Conservation (phyloP, 441 rosid genomes). For the Geranium incanum region DNA sequence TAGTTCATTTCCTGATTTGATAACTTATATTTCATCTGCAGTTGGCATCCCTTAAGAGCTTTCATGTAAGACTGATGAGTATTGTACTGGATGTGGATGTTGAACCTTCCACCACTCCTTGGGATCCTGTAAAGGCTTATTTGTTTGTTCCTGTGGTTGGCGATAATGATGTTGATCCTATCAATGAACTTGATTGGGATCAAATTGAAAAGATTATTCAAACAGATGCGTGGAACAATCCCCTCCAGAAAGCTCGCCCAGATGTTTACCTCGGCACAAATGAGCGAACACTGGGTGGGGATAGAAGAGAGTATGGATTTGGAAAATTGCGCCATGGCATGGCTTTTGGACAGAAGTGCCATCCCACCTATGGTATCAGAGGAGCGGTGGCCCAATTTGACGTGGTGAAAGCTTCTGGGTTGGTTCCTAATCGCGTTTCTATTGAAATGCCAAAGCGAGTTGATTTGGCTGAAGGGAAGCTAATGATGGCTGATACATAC, state of each 20-base stretch:
- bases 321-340: conserved; percentile 90
- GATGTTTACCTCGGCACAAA: conserved; percentile 98
- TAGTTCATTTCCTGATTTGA: conserved; percentile 4
- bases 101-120: conserved; percentile 98
- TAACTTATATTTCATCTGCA: conserved; percentile 34
- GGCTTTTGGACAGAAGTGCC: conserved; percentile 81
- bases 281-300: conserved; percentile 98
- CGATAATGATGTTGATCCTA: conserved; percentile 60
- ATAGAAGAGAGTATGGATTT: conserved; percentile 96
- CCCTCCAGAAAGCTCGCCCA: conserved; percentile 96
- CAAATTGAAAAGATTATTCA: conserved; percentile 51
- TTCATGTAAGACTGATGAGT: conserved; percentile 99
- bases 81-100: conserved; percentile 99
- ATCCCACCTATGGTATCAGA: conserved; percentile 98
- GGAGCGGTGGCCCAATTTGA: conserved; percentile 97
- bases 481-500: conserved; percentile 82
- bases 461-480: conserved; percentile 44
- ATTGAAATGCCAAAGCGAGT: conserved; percentile 30
- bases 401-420: conserved; percentile 88
- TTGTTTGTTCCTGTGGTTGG: conserved; percentile 90
- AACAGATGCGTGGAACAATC: conserved; percentile 84
- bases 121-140: conserved; percentile 99
- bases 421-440: conserved; percentile 62
- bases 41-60: conserved; percentile 87
- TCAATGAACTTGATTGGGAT: conserved; percentile 80